phyloP scores from a whole-genome alignment of 768 basidiomycete genomes.

The Boletus patriciae region DNA sequence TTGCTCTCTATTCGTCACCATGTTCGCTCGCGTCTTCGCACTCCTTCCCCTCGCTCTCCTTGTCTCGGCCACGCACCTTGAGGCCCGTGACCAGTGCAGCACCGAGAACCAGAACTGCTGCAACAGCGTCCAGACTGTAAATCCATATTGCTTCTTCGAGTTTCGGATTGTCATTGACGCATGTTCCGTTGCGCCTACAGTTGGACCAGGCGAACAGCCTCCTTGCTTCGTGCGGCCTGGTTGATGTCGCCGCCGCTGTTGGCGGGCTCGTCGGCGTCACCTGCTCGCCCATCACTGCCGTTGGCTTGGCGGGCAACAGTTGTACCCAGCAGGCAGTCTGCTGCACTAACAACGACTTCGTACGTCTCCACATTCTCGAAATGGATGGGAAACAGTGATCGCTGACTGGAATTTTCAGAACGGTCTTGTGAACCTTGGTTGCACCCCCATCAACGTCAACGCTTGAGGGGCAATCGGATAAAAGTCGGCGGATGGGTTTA shows the following conservation, averaged over 20 bases:
- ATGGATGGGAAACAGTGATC: too few species aligned
- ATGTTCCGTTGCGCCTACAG: neutral
- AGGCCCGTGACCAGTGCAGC: slow-evolving; percentile 12
- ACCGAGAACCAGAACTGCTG: slow-evolving; percentile 13
- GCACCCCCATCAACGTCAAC: too few species aligned
- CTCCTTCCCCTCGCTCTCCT: slow-evolving; percentile 18
- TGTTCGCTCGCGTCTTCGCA: slow-evolving; percentile 22
- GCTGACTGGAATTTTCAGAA: too few species aligned
- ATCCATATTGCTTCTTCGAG: neutral
- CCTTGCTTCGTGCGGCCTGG: too few species aligned
- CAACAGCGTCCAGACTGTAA: slow-evolving; percentile 5
- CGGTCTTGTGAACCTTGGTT: too few species aligned
- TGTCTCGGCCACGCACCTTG: neutral
- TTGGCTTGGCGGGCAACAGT: neutral
- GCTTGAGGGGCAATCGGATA: too few species aligned
- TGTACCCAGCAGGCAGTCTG: slow-evolving; percentile 2
- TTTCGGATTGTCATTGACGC: neutral
- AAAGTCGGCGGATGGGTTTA: too few species aligned
- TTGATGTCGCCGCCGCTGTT: neutral
- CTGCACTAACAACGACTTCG: too few species aligned
- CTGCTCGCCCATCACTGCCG: neutral
- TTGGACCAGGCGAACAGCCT: neutral
- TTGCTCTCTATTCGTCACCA: neutral
- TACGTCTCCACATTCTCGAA: too few species aligned
- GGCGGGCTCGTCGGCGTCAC: neutral